These are phyloP conservation scores for Penicillium manginii DNA, from an alignment of 495 filamentous ascomycete genomes.

Conservation along the genomic window DNA sequence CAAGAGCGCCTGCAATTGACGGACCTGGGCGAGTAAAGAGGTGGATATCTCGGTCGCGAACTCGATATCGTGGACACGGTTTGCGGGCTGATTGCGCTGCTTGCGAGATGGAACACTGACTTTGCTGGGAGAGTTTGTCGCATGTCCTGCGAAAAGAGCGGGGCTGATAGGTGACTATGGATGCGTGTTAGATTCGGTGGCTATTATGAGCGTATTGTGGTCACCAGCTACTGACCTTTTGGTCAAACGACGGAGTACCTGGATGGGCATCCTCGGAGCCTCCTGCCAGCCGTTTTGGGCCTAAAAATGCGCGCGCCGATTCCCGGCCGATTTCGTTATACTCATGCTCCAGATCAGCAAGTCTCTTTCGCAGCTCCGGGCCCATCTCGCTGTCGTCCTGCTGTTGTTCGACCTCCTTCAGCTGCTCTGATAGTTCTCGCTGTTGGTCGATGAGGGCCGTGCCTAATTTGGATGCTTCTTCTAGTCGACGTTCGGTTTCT, in stretches of 20 bases:
- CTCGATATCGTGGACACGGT: slow-evolving; percentile 88
- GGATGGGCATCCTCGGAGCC: slow-evolving; percentile 59
- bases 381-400: slow-evolving; percentile 81
- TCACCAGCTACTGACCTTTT: slow-evolving; percentile 49
- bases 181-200: slow-evolving; percentile 15
- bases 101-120: slow-evolving; percentile 82
- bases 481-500: slow-evolving; percentile 87
- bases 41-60: slow-evolving; percentile 95
- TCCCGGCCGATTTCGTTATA: slow-evolving; percentile 94
- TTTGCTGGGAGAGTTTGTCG: slow-evolving; percentile 87
- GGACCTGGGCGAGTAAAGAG: slow-evolving; percentile 84
- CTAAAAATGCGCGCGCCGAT: slow-evolving; percentile 83
- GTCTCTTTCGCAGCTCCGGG: slow-evolving; percentile 78
- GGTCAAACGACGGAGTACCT: slow-evolving; percentile 65
- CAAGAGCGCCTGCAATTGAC: slow-evolving; percentile 81
- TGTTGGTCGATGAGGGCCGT: slow-evolving; percentile 84
- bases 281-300: slow-evolving; percentile 74
- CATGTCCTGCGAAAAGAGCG: slow-evolving; percentile 81
- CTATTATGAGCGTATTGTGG: not conserved
- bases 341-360: slow-evolving; percentile 87
- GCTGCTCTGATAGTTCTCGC: slow-evolving; percentile 73
- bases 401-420: slow-evolving; percentile 82
- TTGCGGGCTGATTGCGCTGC: slow-evolving; percentile 86
- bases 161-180: slow-evolving; percentile 69
- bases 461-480: slow-evolving; percentile 87